Base-by-base conservation (phyloP, 2,329 filamentous ascomycete species). In the Fusarium mangiferae region DNA sequence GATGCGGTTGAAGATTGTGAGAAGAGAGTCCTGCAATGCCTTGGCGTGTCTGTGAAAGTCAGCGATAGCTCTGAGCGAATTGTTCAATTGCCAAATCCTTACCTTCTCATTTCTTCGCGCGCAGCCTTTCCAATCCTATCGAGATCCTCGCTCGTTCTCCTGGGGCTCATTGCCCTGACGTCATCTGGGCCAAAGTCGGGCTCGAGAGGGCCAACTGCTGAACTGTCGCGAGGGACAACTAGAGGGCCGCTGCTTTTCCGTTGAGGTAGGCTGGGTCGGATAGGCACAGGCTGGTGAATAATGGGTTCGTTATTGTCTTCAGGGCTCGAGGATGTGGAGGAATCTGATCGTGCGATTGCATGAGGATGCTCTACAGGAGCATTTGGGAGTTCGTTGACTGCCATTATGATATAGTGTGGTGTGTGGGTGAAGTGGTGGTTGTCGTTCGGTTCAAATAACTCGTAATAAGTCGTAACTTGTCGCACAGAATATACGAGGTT, bases 131-230 rank as follows among this genome's bases (percentile, higher is more conserved):
- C 93, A 82, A 98, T 89, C 80, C 91, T 92, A 82, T 98, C 94
- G 61, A 98, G 90, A 80, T 98, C 96, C 79, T 96, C 94, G 78
- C 92, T 97, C 74, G 94, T 98, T 78, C 96, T 87, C 76, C 96
- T 88, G 6, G 96, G 96, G 81, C 95, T 98, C 96, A 99, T 98
- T 70, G 94, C 93, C 78, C 96, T 88, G 70, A 96, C 95, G 82
- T 98, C 95, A 81, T 94, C 93, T 30, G 95, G 93, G 33, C 95
- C 94, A 77, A 95, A 93, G 72, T 94, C 89, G 71, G 93, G 89
- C 73, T 94, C 91, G 70, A 92, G 85, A 41, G 93, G 90, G 74
- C 94, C 92, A 69, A 94, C 90, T 67, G 92, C 90, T 26, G 89
- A 90, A 78, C 89, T 93, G 79, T 96, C 93, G 75, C 94, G 90